These are phyloP conservation scores for Xanthoconium separans DNA, from an alignment of 1,284 basidiomycete species.

Conservation along the genomic window DNA sequence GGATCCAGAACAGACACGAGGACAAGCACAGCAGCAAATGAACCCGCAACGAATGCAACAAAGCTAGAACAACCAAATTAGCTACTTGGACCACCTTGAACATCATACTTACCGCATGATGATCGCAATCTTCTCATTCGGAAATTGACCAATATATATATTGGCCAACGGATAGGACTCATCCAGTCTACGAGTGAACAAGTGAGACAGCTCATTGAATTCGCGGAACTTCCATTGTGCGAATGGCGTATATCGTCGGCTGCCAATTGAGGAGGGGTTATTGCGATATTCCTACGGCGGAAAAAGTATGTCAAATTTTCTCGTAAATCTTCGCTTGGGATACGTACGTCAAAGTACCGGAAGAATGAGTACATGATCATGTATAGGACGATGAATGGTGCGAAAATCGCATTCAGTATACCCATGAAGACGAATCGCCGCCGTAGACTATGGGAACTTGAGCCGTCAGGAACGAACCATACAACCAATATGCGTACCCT, in stretches of 20 bases:
- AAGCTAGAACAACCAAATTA: conserved; percentile 44
- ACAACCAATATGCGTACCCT: conserved; percentile 54
- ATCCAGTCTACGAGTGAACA: conserved; percentile 85
- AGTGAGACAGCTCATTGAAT: conserved; percentile 96
- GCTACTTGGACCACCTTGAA: neutral
- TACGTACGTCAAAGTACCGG: conserved; percentile 91
- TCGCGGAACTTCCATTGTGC: conserved; percentile 99
- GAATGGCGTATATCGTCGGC: conserved; percentile 90
- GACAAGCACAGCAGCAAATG: conserved; percentile 92
- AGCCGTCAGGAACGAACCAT: neutral
- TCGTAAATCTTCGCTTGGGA: neutral
- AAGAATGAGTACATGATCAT: conserved; percentile 98
- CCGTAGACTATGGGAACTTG: conserved; percentile 53
- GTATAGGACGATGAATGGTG: conserved; percentile 97
- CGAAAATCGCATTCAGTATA: conserved; percentile 90
- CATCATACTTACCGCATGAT: conserved; percentile 71
- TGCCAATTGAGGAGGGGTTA: conserved; percentile 92
- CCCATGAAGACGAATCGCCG: conserved; percentile 96
- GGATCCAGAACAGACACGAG: conserved; percentile 91
- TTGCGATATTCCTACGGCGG: conserved; percentile 91
- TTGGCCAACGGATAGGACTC: conserved; percentile 88
- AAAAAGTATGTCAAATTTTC: conserved; percentile 1
- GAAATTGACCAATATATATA: conserved; percentile 97
- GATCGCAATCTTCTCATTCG: conserved; percentile 89
- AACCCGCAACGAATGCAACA: conserved; percentile 93